Conservation (phyloP, 352 stramenopile species). For the Pythium utonaiense region DNA sequence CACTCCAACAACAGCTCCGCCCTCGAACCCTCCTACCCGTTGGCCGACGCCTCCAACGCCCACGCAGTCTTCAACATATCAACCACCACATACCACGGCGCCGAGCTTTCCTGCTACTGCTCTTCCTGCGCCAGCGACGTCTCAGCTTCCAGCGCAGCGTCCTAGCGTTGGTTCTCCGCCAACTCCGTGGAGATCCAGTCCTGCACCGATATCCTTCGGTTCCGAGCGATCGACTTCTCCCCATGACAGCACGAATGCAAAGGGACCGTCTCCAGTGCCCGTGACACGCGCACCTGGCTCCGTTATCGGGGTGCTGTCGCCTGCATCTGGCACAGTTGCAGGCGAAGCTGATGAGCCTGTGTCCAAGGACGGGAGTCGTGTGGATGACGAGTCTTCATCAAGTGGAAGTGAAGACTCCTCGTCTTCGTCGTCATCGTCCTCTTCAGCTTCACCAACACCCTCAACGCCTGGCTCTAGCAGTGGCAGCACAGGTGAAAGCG, state of each 20-base stretch:
- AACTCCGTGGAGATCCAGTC: too few relatives aligned
- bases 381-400: not conserved
- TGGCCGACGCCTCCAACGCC: not conserved
- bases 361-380: not conserved
- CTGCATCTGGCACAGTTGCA: not conserved
- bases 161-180: too few relatives aligned
- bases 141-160: not conserved
- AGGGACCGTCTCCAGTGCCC: not conserved
- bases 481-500: not conserved
- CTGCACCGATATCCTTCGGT: too few relatives aligned
- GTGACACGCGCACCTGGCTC: not conserved
- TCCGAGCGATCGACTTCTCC: too few relatives aligned
- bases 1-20: not conserved
- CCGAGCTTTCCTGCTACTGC: not conserved
- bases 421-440: slow-evolving; percentile 6
- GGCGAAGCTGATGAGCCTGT: not conserved
- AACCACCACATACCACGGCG: not conserved
- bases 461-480: not conserved
- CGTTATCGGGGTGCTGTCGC: too few relatives aligned
- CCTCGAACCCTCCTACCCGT: too few relatives aligned
- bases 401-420: slow-evolving; percentile 13
- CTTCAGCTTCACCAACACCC: not conserved
- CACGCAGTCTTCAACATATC: not conserved
- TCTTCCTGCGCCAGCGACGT: not conserved
- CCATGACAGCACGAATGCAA: too few relatives aligned